These are phyloP conservation scores for Neurospora tetraspora DNA, from an alignment of 495 filamentous ascomycete species.

Conservation along the genomic window DNA sequence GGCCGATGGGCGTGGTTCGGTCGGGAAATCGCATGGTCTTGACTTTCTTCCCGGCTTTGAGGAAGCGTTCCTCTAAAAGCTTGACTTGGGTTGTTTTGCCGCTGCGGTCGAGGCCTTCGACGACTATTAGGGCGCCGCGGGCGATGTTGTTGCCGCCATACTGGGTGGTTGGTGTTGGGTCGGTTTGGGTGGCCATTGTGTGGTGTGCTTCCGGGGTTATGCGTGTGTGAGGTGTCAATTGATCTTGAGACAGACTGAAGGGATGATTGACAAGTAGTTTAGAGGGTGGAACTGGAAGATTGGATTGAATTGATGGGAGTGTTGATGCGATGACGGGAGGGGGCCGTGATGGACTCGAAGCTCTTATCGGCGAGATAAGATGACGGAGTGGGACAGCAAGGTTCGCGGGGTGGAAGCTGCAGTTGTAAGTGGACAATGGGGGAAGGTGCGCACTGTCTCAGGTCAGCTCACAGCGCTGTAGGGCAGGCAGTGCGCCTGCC, in stretches of 20 bases:
- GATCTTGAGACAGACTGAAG: not conserved
- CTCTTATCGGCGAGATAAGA: not conserved
- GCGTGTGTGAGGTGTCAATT: not conserved
- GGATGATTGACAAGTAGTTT: not conserved
- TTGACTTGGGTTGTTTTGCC: conserved; percentile 94
- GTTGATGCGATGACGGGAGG: not conserved
- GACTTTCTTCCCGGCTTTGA: conserved; percentile 47
- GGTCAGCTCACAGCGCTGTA: not conserved
- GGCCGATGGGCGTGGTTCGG: conserved; percentile 77
- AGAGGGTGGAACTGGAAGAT: not conserved
- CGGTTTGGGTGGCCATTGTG: not conserved
- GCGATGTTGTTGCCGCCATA: conserved; percentile 1
- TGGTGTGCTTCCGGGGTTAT: not conserved
- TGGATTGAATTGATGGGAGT: not conserved
- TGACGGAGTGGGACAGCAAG: not conserved
- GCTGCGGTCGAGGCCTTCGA: conserved; percentile 89
- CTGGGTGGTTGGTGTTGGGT: not conserved
- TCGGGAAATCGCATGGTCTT: conserved; percentile 84
- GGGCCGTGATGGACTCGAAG: not conserved
- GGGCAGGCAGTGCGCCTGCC: not conserved
- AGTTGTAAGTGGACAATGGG: not conserved
- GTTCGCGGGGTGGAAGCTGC: not conserved
- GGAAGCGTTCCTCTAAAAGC: conserved; percentile 54
- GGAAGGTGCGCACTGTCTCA: not conserved
- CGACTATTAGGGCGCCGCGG: conserved; percentile 72